phyloP scores from a whole-genome alignment of 768 basidiomycete genomes.

The Suillus bovinus region DNA sequence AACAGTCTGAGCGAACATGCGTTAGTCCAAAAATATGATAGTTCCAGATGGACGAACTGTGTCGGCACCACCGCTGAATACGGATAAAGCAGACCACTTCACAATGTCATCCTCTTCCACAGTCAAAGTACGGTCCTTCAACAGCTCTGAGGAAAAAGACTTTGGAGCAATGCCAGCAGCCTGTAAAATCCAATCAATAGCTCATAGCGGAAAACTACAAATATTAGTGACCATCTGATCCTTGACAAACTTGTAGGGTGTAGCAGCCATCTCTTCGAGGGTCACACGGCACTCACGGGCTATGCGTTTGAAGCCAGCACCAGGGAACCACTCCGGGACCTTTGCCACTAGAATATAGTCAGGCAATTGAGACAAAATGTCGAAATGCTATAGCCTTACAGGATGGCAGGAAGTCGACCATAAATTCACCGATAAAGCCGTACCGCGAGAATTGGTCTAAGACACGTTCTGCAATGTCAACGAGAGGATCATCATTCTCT shows the following conservation, averaged over 20 bases:
- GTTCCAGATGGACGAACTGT: slow-evolving; percentile 35
- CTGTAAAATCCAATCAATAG: slow-evolving; percentile 9
- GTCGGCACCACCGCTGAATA: slow-evolving; percentile 42
- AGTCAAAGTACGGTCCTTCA: slow-evolving; percentile 13
- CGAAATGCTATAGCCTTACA: slow-evolving; percentile 10
- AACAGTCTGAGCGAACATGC: slow-evolving; percentile 9
- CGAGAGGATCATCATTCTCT: slow-evolving; percentile 37
- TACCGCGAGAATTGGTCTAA: slow-evolving; percentile 17
- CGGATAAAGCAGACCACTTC: slow-evolving; percentile 17
- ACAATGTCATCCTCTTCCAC: slow-evolving; percentile 19
- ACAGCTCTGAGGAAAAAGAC: slow-evolving; percentile 19
- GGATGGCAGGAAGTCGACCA: slow-evolving; percentile 25
- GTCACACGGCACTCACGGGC: slow-evolving; percentile 27
- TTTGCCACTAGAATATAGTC: slow-evolving; percentile 23
- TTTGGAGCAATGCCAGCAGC: slow-evolving; percentile 17
- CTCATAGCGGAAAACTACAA: not conserved
- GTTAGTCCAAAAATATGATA: not conserved
- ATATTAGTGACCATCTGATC: slow-evolving; percentile 44
- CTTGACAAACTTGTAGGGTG: slow-evolving; percentile 45
- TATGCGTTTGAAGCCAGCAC: slow-evolving; percentile 34
- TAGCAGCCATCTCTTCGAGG: slow-evolving; percentile 39
- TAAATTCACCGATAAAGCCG: slow-evolving; percentile 12
- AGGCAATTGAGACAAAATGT: not conserved
- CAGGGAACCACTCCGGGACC: slow-evolving; percentile 38
- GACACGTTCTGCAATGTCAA: slow-evolving; percentile 28